phyloP scores from a whole-genome alignment of 2,329 filamentous ascomycete species.

The Fusarium duplospermum region DNA sequence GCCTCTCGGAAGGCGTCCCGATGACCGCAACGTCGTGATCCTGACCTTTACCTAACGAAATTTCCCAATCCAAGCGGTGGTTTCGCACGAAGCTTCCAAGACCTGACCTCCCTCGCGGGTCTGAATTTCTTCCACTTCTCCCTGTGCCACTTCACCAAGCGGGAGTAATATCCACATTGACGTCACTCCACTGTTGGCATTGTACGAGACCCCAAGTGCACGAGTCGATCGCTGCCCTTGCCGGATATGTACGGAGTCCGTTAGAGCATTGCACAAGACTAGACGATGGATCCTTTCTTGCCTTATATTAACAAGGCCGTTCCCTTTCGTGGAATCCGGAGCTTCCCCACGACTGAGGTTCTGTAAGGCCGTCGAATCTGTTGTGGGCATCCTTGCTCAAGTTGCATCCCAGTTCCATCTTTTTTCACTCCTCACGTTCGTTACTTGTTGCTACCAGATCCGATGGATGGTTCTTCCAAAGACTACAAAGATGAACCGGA shows the following conservation, averaged over 20 bases:
- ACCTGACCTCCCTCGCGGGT: background rate
- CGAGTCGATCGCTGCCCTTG: slow-evolving; percentile 35
- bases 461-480: slow-evolving; percentile 38
- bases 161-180: slow-evolving; percentile 29
- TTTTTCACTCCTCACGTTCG: slow-evolving; percentile 20
- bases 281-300: slow-evolving; percentile 15
- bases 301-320: slow-evolving; percentile 32
- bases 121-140: slow-evolving; percentile 15
- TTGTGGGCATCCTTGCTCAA: slow-evolving; percentile 19
- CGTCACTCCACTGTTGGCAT: slow-evolving; percentile 30
- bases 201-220: slow-evolving; percentile 25
- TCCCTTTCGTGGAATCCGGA: slow-evolving; percentile 1
- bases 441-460: slow-evolving; percentile 13
- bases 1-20: slow-evolving; percentile 29
- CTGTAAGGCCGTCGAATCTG: slow-evolving; percentile 17
- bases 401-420: slow-evolving; percentile 22
- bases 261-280: slow-evolving; percentile 3
- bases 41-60: slow-evolving; percentile 33
- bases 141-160: slow-evolving; percentile 21
- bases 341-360: slow-evolving; percentile 22
- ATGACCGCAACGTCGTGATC: slow-evolving; percentile 26
- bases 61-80: slow-evolving; percentile 16
- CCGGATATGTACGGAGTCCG: slow-evolving; percentile 25
- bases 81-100: slow-evolving; percentile 33
- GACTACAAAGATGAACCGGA: slow-evolving; percentile 39